Conservation (phyloP, 257 asterid genomes). For the Jaltomata sinuosa region DNA sequence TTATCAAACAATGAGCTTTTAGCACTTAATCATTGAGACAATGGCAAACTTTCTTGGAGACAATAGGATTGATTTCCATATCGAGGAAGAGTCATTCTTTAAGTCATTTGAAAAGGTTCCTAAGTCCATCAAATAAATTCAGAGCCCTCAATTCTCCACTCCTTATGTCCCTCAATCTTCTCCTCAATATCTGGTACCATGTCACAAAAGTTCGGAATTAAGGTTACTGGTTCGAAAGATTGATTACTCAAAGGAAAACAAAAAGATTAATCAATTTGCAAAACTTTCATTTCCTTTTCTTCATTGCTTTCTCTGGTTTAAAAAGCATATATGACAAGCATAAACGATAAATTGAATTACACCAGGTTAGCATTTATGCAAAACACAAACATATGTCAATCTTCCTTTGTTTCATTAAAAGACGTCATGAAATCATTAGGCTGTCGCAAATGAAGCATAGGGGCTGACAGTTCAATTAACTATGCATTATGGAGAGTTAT, state of each 20-base stretch:
- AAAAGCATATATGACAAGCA: background rate
- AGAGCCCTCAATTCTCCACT: conserved; percentile 77
- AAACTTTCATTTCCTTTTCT: background rate
- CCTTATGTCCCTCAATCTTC: conserved; percentile 70
- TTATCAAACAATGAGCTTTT: background rate
- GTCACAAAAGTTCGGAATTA: background rate
- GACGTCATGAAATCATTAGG: background rate
- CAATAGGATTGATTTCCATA: background rate
- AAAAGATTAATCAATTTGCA: background rate
- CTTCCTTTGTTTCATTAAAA: background rate
- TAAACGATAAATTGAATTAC: background rate
- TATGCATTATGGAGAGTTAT: background rate
- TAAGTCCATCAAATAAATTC: conserved; percentile 54
- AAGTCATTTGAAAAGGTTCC: conserved; percentile 50
- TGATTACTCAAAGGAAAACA: background rate
- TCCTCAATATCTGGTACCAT: conserved; percentile 61
- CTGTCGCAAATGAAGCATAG: background rate
- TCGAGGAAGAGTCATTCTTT: background rate
- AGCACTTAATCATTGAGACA: background rate
- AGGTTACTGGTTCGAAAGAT: background rate
- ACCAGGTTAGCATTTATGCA: background rate
- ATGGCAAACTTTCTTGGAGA: background rate
- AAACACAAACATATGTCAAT: background rate
- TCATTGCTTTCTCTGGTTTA: background rate
- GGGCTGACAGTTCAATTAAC: background rate